Conservation (phyloP, 192 early-diverging fungal genomes). For the Coemansia umbellata region DNA sequence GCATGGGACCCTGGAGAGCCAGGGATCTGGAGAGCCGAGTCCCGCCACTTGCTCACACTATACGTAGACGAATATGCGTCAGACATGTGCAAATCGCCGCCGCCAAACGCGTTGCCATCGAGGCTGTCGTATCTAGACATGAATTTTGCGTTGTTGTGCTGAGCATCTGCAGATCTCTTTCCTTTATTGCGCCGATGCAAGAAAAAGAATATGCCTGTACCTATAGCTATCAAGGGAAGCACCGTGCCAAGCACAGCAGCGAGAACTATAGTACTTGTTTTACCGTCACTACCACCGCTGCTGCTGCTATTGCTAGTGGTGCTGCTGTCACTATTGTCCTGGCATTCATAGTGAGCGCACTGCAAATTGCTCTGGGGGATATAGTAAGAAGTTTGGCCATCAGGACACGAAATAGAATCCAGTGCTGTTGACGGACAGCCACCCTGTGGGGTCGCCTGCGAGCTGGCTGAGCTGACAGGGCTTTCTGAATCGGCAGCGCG, state of each 20-base stretch:
- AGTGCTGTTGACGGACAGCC: conserved; percentile 17
- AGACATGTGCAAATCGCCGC: conserved; percentile 9
- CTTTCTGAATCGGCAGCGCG: too few relatives aligned
- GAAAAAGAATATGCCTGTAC: conserved; percentile 14
- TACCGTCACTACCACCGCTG: neutral
- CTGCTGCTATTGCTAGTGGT: neutral
- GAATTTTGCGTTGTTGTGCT: conserved; percentile 29
- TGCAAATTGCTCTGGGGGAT: conserved; percentile 22
- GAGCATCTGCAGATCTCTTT: conserved; percentile 15
- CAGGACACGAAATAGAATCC: conserved; percentile 16
- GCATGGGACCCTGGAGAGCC: conserved; percentile 12
- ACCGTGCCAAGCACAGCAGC: conserved; percentile 36
- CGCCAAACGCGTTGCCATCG: conserved; percentile 17
- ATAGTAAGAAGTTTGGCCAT: conserved; percentile 22
- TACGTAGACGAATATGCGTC: conserved; percentile 27
- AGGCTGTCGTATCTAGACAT: conserved; percentile 45
- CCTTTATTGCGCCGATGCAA: conserved; percentile 20
- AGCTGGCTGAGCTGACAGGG: too few relatives aligned
- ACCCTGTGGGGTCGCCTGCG: too few relatives aligned
- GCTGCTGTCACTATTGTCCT: neutral
- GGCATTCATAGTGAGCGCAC: conserved; percentile 41
- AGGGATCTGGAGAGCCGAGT: conserved; percentile 9
- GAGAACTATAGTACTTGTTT: conserved; percentile 15
- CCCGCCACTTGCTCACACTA: conserved; percentile 42
- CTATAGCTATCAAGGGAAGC: conserved; percentile 16